Base-by-base conservation (phyloP, 2,329 filamentous ascomycete genomes). In the Colletotrichum sp. region DNA sequence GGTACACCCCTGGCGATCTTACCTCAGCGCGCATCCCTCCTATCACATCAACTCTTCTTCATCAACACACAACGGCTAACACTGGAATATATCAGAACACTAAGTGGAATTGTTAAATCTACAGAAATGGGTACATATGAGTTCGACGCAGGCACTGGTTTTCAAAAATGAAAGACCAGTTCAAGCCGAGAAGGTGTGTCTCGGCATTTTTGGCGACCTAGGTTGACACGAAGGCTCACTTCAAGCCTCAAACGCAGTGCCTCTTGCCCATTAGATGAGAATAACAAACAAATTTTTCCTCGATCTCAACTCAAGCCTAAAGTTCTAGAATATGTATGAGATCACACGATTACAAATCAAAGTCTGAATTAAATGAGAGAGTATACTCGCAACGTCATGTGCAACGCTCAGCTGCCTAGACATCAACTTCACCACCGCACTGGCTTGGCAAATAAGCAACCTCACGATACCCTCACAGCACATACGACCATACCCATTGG, bases 1-100 rank as follows among this genome's bases (percentile, higher is more conserved):
- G 67, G 67, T 66, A 43, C 36, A 72, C 57, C 68, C 52, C 60
- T 28, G 61, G 60, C 71, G 26, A 43, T 63, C 60, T 72, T 75
- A 72, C 61, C 60, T 75, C 68, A 72, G 67, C 67, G 61, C 34
- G 26, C 21, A 18, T 58, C 28, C 18, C 8, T 16, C 30, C 21
- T 38, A 8, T 57, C 65, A 57, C 57, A 34, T 64, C 57, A 64
- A 61, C 58, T 34, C 58, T n/a, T 30, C 28, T 32, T n/a, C 28
- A 63, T 12, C 60, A 63, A 63, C 32, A 63, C 13, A 16, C 24
- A 10, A 30, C 26, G 21, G 21, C 24, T 12, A 5, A 4, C n/a
- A 16, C 12, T 58, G 13, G 28, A 16, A 30, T 9, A 18, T n/a
- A 21, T 18, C 8, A 9, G 3, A 16, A 16, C 8, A 26, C 13